Conservation (phyloP, 179 eudicot species). For the Actinidia polygama region DNA sequence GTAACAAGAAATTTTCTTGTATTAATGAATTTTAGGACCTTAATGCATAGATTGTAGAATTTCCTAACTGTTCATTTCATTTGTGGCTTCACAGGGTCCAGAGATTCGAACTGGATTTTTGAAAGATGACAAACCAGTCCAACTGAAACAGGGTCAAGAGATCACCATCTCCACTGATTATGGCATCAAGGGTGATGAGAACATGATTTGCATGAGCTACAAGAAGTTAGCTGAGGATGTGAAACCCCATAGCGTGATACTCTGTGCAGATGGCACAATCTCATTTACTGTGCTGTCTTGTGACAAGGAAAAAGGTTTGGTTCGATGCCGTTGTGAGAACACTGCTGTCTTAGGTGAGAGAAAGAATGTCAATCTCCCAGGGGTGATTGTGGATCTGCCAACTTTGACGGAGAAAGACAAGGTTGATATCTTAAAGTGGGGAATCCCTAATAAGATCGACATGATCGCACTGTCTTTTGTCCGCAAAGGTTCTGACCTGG, state of each 20-base stretch:
- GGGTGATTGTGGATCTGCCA: constrained; percentile 51
- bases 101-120: constrained; percentile 53
- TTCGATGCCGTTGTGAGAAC: constrained; percentile 49
- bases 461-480: constrained; percentile 53
- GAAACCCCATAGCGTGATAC: constrained; percentile 38
- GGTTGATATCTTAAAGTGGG: constrained; percentile 46
- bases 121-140: constrained; percentile 41
- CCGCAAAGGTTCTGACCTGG: constrained; percentile 50
- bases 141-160: constrained; percentile 43
- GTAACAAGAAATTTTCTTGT: background rate
- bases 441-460: constrained; percentile 47
- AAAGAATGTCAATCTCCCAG: constrained; percentile 53
- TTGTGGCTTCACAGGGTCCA: constrained; percentile 40
- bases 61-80: background rate
- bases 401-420: constrained; percentile 50
- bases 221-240: constrained; percentile 46
- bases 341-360: constrained; percentile 47
- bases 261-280: constrained; percentile 50
- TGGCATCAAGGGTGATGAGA: constrained; percentile 45
- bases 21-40: background rate
- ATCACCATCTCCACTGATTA: constrained; percentile 51
- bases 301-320: constrained; percentile 38
- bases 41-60: too few relatives aligned
- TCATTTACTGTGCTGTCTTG: constrained; percentile 45
- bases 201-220: constrained; percentile 50